A percentile compares a stretch with the other conserved stretches of the same genome.
Evolutionary conservation across 2,329 filamentous ascomycete genomes (phyloP).

Genomic region (Talaromyces sp.): DNA sequence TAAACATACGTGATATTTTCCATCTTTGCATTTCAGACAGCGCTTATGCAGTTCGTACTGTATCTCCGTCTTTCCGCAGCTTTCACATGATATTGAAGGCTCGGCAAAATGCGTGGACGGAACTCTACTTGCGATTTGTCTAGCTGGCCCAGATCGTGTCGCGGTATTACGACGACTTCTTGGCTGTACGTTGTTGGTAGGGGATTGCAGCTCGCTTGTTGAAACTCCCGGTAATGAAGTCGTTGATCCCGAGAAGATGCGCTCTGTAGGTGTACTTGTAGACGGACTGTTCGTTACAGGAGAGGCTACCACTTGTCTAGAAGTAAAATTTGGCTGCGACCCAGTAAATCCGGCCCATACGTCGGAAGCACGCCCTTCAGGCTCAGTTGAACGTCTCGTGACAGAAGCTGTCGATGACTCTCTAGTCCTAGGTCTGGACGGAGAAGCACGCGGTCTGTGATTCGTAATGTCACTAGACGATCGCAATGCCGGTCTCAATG

Average conservation of each 20-base stretch:
- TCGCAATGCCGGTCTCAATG: slow-evolving; percentile 31
- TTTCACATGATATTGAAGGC: slow-evolving; percentile 68
- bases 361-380: slow-evolving; percentile 29
- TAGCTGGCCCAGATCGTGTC: slow-evolving; percentile 32
- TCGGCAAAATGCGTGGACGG: slow-evolving; percentile 54
- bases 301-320: slow-evolving; percentile 27
- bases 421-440: slow-evolving; percentile 25
- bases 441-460: slow-evolving; percentile 30
- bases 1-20: slow-evolving; percentile 74
- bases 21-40: slow-evolving; percentile 66
- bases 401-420: slow-evolving; percentile 27
- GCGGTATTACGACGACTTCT: slow-evolving; percentile 23
- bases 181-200: slow-evolving; percentile 21
- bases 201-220: neutral
- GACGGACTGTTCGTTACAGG: slow-evolving; percentile 21
- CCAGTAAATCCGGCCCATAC: slow-evolving; percentile 24
- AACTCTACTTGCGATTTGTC: slow-evolving; percentile 28
- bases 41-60: slow-evolving; percentile 85
- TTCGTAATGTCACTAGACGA: slow-evolving; percentile 37
- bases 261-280: slow-evolving; percentile 18
- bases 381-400: slow-evolving; percentile 32
- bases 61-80: slow-evolving; percentile 68
- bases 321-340: slow-evolving; percentile 22
- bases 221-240: slow-evolving; percentile 7
- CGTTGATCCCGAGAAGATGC: slow-evolving; percentile 12